Evolutionary conservation across 208 protist genomes (phyloP).

Genomic region (Crithidia mellificae): DNA sequence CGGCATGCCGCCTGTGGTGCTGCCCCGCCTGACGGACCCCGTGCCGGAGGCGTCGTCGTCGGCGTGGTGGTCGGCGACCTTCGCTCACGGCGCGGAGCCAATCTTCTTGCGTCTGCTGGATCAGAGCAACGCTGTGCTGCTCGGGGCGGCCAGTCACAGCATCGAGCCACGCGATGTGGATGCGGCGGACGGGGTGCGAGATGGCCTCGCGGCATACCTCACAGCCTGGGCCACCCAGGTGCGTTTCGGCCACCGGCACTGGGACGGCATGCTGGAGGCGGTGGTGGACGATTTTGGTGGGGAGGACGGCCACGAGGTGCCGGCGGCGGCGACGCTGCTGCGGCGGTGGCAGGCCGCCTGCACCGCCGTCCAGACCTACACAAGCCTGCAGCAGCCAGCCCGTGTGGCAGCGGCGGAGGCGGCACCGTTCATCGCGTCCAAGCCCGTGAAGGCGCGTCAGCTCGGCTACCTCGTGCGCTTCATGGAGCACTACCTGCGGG

Average conservation of each 20-base stretch:
- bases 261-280: conserved; percentile 7
- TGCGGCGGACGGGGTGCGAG: conserved; percentile 10
- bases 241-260: conserved; percentile 16
- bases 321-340: conserved; percentile 12
- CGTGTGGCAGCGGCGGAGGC: conserved; percentile 20
- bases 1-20: conserved; percentile 23
- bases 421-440: conserved; percentile 35
- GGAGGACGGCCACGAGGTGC: not conserved
- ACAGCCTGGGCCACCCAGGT: conserved; percentile 15
- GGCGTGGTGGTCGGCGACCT: conserved; percentile 11
- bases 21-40: conserved; percentile 28
- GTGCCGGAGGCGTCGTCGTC: conserved; percentile 8
- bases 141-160: not conserved
- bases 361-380: conserved; percentile 22
- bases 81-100: conserved; percentile 14
- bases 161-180: conserved; percentile 10
- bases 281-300: not conserved
- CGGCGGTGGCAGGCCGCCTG: conserved; percentile 12
- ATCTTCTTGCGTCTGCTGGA: conserved; percentile 52
- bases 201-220: conserved; percentile 20
- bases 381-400: conserved; percentile 1
- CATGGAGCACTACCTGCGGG: conserved; percentile 66
- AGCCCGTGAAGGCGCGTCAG: conserved; percentile 12
- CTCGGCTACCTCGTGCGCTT: conserved; percentile 61
- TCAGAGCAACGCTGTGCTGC: conserved; percentile 41